Evolutionary conservation across 495 filamentous ascomycete genomes (phyloP).

Genomic region (Paragyromitra xinjiangensis): DNA sequence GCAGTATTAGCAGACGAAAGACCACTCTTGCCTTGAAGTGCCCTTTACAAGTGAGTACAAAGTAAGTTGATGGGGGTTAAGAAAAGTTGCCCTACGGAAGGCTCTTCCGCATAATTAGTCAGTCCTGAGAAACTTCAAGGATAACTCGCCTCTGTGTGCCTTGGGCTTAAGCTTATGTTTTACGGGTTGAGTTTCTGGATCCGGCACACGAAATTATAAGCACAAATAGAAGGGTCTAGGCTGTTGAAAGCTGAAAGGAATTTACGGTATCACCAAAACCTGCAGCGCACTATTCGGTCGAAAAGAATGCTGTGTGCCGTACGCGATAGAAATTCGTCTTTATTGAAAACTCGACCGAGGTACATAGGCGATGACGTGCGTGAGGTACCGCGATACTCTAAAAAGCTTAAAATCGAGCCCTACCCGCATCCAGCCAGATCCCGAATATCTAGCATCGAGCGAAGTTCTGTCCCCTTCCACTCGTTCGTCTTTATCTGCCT

Average conservation of each 20-base stretch:
- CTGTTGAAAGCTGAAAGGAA: too few species aligned
- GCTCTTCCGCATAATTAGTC: background rate
- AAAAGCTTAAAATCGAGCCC: slow-evolving; percentile 23
- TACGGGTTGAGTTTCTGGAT: background rate
- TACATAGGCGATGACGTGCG: slow-evolving; percentile 6
- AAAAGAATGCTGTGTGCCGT: background rate
- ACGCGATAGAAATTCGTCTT: background rate
- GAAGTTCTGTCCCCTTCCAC: background rate
- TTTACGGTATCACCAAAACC: too few species aligned
- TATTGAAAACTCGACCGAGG: background rate
- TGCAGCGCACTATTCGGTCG: background rate
- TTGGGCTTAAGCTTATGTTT: background rate
- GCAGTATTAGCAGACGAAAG: background rate
- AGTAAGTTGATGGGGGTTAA: background rate
- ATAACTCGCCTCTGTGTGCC: background rate
- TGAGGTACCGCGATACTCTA: background rate
- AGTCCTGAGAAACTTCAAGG: background rate
- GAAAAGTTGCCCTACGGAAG: background rate
- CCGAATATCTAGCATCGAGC: background rate
- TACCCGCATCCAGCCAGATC: slow-evolving; percentile 9
- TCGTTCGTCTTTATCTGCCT: background rate
- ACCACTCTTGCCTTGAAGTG: background rate
- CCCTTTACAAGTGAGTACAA: background rate
- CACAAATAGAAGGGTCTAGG: background rate
- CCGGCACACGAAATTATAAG: background rate